Base-by-base conservation (phyloP, 148 eudicot genomes). In the Chenopodium berlandieri region DNA sequence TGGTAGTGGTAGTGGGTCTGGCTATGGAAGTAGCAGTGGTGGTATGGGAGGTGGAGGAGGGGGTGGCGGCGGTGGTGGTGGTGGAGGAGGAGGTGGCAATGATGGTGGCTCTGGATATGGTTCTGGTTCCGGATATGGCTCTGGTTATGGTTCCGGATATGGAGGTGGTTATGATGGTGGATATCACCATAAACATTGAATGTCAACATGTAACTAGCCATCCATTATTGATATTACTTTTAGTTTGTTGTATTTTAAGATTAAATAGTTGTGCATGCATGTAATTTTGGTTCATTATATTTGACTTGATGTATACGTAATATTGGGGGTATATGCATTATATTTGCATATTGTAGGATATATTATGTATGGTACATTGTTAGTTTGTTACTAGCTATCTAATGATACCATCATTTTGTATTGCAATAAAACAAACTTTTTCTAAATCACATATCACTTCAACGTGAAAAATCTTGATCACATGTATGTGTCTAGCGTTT, bases 1-100 rank as follows among this genome's bases (percentile, higher is more conserved):
- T 54, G 89, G 89, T 19, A 67, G 86, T 68, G 87, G 86, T 19
- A 47, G 81, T 12, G 88, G 86, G 46, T 81, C 82, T 4, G 84
- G 81, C 0, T 78, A 78, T 20, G 86, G 84, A 0, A 80, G 86
- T 11, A 78, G 86, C 0, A 78, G 86, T 0, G 78, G 85, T 0
- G 87, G 87, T 0, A 75, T 82, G 7, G 86, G 86, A 0, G 78
- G 85, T 0, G 87, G 87, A 0, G 86, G 87, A 0, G 78, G 78
- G 0, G 87, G 85, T 0, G 82, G 84, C 0, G 78, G 75, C 0
- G 88, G 88, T 0, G 87, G 87, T 0, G 80, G 80, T 2, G 87
- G 89, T 0, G 87, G 87, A 1, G 71, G 83, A 6, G 89, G 85
- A 12, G 78, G 84, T 0, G 83, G 83, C 0, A 20, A 66, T 0